Conservation (phyloP, 2,329 filamentous ascomycete genomes). For the Dryadomyces sulphureus region DNA sequence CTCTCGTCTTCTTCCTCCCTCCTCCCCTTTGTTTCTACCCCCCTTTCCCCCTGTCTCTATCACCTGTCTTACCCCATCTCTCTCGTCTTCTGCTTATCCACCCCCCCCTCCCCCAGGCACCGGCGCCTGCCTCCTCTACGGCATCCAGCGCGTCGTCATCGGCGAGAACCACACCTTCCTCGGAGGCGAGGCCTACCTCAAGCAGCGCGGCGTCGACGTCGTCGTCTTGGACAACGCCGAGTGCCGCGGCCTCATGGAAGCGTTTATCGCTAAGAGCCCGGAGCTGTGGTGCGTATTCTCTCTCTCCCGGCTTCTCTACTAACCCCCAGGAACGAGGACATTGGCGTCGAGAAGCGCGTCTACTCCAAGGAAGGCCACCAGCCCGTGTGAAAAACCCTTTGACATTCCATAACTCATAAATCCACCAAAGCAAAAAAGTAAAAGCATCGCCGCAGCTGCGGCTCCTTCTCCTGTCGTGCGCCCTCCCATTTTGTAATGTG, state of each 20-base stretch:
- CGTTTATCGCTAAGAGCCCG: slow-evolving; percentile 58
- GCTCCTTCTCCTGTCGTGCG: not conserved
- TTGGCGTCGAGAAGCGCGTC: slow-evolving; percentile 31
- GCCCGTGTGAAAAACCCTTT: not conserved
- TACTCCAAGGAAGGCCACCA: slow-evolving; percentile 19
- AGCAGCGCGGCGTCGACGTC: slow-evolving; percentile 54
- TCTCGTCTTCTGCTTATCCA: not conserved
- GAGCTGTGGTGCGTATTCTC: slow-evolving; percentile 45
- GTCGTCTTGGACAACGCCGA: slow-evolving; percentile 52
- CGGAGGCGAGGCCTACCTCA: slow-evolving; percentile 57
- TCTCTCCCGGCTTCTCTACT: not conserved
- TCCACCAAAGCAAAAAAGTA: not conserved
- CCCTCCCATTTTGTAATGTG: not conserved
- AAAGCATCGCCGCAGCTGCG: not conserved
- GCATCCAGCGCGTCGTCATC: slow-evolving; percentile 58
- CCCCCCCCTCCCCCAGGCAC: slow-evolving; percentile 33
- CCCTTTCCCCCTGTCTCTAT: not conserved
- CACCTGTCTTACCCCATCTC: not conserved
- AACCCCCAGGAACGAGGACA: slow-evolving; percentile 39
- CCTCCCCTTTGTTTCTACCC: too few species aligned
- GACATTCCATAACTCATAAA: not conserved
- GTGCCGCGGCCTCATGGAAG: slow-evolving; percentile 54
- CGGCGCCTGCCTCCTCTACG: slow-evolving; percentile 63
- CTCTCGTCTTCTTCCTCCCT: not conserved
- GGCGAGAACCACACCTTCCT: slow-evolving; percentile 65